Base-by-base conservation (phyloP, 192 early-diverging fungal species). In the Backusella mclennaniae region DNA sequence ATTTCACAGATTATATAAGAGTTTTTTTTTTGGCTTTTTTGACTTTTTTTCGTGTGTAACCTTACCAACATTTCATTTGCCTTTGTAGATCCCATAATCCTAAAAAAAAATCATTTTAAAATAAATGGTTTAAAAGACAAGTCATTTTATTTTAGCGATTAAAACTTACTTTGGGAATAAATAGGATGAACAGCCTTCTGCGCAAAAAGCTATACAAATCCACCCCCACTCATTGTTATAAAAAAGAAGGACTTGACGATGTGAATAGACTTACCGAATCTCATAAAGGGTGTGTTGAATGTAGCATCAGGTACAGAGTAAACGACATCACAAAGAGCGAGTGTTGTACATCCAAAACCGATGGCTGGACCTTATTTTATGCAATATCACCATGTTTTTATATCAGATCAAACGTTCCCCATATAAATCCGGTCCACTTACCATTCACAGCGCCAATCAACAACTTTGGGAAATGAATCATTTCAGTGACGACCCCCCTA, bases 271-370 rank as follows among this genome's bases (percentile, higher is more conserved):
- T 63, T 63, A 63, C 56, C 56, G 35, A 93, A 84, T 73, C 91
- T 85, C 82, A 93, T 92, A 78, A 94, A 94, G 11, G 93, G 93
- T n/a, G 91, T 93, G 15, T 81, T 86, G 79, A 92, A 94, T 17
- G 89, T 89, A 15, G 92, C 90, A 15, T 89, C 80, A 33, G 89
- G 88, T 17, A 86, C 80, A 1, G 89, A 76, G 56, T 93, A 90
- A 21, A 94, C 85, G 23, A 92, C 85, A 83, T 94, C 93, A 77
- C 87, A 92, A 4, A 93, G 87, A 1, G 87, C 89, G 29, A 90
- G 72, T 8, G 88, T 90, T 1, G 93, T 93, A 69, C 87, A 89
- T 19, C 83, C 90, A 75, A 91, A 89, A 63, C 93, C 93, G 52
- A 93, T 86, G 1, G 88, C 90, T 39, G 89, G 90, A 9, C 92